These are phyloP conservation scores for Houttuynia cordata DNA, from an alignment of 164 flowering plant genomes.

Conservation along the genomic window DNA sequence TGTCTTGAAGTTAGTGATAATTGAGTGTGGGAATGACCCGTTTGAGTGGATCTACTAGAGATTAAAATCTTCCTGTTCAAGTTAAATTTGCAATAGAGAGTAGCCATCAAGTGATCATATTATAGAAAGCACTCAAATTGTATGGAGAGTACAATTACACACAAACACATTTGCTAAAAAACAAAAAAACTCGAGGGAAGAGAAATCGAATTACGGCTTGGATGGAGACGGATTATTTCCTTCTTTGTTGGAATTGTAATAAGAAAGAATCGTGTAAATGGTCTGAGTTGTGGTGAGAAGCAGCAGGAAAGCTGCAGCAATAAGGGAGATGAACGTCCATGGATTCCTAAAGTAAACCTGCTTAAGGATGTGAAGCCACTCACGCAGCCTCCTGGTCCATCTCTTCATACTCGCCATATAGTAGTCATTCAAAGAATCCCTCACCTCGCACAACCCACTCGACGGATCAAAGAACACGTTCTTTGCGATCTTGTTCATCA, in stretches of 20 bases:
- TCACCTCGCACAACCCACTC: background rate
- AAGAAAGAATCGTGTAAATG: constrained; percentile 1
- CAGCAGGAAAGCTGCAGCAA: constrained; percentile 3
- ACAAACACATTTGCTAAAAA: too few species aligned
- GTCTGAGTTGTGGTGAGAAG: constrained; percentile 1
- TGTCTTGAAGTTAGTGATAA: too few species aligned
- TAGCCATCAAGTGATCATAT: too few species aligned
- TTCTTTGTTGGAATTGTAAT: background rate
- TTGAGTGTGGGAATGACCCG: too few species aligned
- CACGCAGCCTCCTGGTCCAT: constrained; percentile 1
- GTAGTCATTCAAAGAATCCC: background rate
- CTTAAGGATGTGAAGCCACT: constrained; percentile 1
- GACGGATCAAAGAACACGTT: constrained; percentile 4
- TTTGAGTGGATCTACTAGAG: too few species aligned
- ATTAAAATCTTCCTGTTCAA: too few species aligned
- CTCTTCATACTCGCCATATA: constrained; percentile 2
- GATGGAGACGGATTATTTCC: background rate
- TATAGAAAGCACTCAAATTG: too few species aligned
- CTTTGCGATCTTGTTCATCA: background rate
- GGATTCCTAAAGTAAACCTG: constrained; percentile 5
- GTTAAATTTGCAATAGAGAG: too few species aligned
- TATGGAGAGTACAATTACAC: too few species aligned
- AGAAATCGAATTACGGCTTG: too few species aligned
- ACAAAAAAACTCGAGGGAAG: too few species aligned
- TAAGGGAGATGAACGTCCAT: background rate